Evolutionary conservation across 345 rosid genomes (phyloP), one percentile per base, ranked within the genome.

Genomic region (Melastoma malabathricum): DNA sequence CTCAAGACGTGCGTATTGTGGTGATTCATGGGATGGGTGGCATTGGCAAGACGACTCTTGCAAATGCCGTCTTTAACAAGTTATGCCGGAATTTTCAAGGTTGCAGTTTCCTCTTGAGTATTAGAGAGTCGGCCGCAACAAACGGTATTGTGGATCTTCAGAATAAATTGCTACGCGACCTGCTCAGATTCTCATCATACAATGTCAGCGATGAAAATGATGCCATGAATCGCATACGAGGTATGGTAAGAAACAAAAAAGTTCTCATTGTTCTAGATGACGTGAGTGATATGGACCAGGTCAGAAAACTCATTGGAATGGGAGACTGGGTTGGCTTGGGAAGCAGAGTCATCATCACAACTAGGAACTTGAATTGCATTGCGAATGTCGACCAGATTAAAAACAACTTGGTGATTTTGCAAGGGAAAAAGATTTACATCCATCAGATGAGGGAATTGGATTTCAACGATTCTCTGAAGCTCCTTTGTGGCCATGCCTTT

Each of bases 1-100:
- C 15, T 12, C 14, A 2, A 6, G 54, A 47, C n/a, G 52, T 50
- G 10, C 4, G 34, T 9, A 1, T 48, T 18, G 31, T 57, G 29
- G 61, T 46, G 17, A 47, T 57, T 18, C 15, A 39, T 1, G 54
- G 61, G 2, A 15, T 34, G 10, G 54, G 61, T 2, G 41, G 54
- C 22, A 27, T 39, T 27, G 54, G 61, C 6, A 57, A 48, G 54
- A 57, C 48, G 4, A 39, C 61, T 38, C 47, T 57, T 41, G 61
- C 61, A 10, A 57, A 34, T 52, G n/a, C 20, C 29, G 39, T 57
- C 20, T 57, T 47, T 19, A 31, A 57, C 44, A 9, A 39, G 16
- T 13, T 57, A 13, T 57, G 38, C 4, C 2, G 18, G 18, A 45
- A 41, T 2, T 47, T 48, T 1, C 22, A 57, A 18, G 25, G 16